Conservation (phyloP, 768 basidiomycete species). For the Lactarius hatsudake region DNA sequence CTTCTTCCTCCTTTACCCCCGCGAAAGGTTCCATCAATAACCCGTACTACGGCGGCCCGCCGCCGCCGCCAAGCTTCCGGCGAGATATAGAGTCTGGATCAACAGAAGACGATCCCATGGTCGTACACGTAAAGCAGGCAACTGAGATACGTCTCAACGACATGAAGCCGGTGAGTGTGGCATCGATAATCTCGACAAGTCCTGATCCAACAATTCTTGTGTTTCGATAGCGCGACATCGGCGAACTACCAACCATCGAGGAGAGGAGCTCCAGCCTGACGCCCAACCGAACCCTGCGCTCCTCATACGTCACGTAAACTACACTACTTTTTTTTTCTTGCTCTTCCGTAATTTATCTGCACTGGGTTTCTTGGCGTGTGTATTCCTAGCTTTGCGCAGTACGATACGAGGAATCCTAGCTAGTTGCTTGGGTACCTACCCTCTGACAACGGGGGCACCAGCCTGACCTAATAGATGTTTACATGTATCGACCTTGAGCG, state of each 20-base stretch:
- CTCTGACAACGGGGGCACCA: neutral
- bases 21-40: slow-evolving; percentile 8
- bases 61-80: neutral
- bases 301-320: neutral
- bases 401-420: neutral
- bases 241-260: neutral
- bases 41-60: neutral
- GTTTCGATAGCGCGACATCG: neutral
- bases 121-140: slow-evolving; percentile 8
- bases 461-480: neutral
- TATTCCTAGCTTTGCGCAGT: neutral
- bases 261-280: neutral
- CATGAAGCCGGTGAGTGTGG: neutral
- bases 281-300: neutral
- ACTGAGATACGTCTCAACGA: slow-evolving; percentile 11
- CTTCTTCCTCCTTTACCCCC: neutral
- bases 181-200: neutral
- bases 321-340: neutral
- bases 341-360: neutral
- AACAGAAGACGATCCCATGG: neutral
- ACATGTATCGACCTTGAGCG: neutral
- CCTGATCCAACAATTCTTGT: neutral
- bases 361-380: neutral
- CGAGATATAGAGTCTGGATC: neutral
- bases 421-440: neutral